Evolutionary conservation across 2,329 filamentous ascomycete genomes (phyloP).

Genomic region (Aspergillus intermedius): DNA sequence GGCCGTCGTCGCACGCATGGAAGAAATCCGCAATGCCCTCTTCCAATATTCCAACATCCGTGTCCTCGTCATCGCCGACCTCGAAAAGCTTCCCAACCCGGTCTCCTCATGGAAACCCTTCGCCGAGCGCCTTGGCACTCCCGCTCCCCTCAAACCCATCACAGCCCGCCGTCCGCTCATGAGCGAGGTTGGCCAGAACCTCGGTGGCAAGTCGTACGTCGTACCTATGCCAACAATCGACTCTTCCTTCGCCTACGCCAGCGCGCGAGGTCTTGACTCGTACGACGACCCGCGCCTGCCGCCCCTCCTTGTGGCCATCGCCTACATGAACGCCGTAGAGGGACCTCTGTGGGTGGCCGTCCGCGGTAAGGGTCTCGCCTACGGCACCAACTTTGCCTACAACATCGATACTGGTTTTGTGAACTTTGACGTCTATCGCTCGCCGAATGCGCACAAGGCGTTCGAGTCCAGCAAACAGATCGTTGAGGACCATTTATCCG

Average conservation of each 20-base stretch:
- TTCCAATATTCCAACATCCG: slow-evolving; percentile 83
- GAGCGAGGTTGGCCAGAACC: slow-evolving; percentile 64
- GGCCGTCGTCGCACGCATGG: slow-evolving; percentile 68
- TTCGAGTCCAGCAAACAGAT: slow-evolving; percentile 70
- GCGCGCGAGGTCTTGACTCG: slow-evolving; percentile 65
- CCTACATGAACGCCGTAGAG: slow-evolving; percentile 88
- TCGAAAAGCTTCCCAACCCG: slow-evolving; percentile 66
- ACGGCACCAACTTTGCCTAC: slow-evolving; percentile 73
- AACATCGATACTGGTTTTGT: slow-evolving; percentile 73
- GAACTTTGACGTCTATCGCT: slow-evolving; percentile 81
- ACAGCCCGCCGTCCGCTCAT: slow-evolving; percentile 64
- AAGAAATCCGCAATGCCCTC: slow-evolving; percentile 66
- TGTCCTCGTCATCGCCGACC: slow-evolving; percentile 73
- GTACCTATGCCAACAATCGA: slow-evolving; percentile 90
- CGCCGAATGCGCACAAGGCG: slow-evolving; percentile 81
- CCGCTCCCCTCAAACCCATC: slow-evolving; percentile 60
- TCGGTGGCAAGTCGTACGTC: slow-evolving; percentile 69
- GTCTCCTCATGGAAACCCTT: slow-evolving; percentile 72
- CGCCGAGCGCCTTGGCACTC: slow-evolving; percentile 45
- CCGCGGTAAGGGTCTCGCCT: slow-evolving; percentile 86
- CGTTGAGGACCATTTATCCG: slow-evolving; percentile 67
- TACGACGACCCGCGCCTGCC: slow-evolving; percentile 73
- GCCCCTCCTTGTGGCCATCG: slow-evolving; percentile 76
- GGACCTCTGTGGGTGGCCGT: slow-evolving; percentile 92
- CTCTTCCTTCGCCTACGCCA: slow-evolving; percentile 78